A percentile compares a stretch with the other conserved stretches of the same genome.
phyloP scores from a whole-genome alignment of 306 rosid genomes.

The Quercus berberidifolia region DNA sequence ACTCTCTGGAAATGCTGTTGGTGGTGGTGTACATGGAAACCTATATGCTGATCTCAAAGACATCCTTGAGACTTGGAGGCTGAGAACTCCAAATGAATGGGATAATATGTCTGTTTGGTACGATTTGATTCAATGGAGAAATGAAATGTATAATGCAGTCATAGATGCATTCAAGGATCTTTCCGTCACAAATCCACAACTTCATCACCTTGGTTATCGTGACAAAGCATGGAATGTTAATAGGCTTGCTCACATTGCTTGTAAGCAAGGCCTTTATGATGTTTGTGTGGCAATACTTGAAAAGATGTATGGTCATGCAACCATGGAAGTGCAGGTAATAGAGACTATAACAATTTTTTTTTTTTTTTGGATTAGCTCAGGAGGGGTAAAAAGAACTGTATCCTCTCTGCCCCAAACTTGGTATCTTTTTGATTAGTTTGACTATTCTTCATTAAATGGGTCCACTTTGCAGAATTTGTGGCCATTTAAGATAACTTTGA shows the following conservation, averaged over 20 bases:
- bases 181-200: slow-evolving; percentile 62
- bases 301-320: slow-evolving; percentile 91
- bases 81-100: slow-evolving; percentile 98
- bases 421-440: slow-evolving; percentile 1
- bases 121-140: slow-evolving; percentile 99
- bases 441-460: neutral
- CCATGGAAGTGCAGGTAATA: slow-evolving; percentile 99
- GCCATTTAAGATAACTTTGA: neutral
- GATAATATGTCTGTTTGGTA: slow-evolving; percentile 98
- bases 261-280: slow-evolving; percentile 90
- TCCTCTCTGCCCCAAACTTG: slow-evolving; percentile 1
- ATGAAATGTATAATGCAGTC: slow-evolving; percentile 92
- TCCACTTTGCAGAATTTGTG: neutral
- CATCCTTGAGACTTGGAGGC: slow-evolving; percentile 98
- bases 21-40: slow-evolving; percentile 78
- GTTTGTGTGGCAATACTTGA: slow-evolving; percentile 92
- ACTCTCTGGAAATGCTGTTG: slow-evolving; percentile 63
- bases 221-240: slow-evolving; percentile 99
- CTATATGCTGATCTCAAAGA: slow-evolving; percentile 98
- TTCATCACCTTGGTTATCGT: slow-evolving; percentile 99
- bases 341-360: neutral
- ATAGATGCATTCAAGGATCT: slow-evolving; percentile 98
- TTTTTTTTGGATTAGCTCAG: neutral
- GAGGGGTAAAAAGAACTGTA: neutral
- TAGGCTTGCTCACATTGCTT: slow-evolving; percentile 93